These are phyloP conservation scores for Rhizophora mangle DNA, from an alignment of 345 rosid genomes.

Conservation along the genomic window DNA sequence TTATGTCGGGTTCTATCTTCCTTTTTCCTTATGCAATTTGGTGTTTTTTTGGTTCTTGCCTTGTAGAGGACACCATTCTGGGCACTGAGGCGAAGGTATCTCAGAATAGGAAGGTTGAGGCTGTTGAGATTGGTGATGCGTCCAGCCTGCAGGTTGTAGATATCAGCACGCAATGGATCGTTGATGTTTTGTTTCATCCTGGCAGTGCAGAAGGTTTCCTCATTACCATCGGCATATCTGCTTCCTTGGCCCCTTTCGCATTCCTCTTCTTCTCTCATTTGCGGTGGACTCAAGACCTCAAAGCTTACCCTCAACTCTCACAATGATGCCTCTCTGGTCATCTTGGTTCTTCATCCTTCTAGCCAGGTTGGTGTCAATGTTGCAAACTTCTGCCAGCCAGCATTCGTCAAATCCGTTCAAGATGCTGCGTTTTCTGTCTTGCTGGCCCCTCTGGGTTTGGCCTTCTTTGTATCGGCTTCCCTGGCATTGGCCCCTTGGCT, in stretches of 20 bases:
- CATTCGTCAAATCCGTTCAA: constrained; percentile 44
- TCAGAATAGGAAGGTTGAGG: constrained; percentile 50
- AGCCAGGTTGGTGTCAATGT: constrained; percentile 43
- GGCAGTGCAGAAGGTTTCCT: not conserved
- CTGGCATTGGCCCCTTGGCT: not conserved
- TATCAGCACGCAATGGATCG: constrained; percentile 42
- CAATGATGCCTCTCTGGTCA: constrained; percentile 54
- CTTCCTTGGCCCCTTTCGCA: not conserved
- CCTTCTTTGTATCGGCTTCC: not conserved
- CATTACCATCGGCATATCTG: constrained; percentile 6
- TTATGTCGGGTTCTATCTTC: constrained; percentile 38
- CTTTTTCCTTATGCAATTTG: constrained; percentile 10
- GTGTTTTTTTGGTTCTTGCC: constrained; percentile 16
- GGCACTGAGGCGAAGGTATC: constrained; percentile 48
- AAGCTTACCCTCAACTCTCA: constrained; percentile 37
- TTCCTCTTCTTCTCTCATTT: constrained; percentile 9
- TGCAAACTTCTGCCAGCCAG: constrained; percentile 41
- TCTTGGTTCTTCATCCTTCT: constrained; percentile 37
- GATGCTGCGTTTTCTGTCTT: constrained; percentile 27
- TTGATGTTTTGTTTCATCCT: constrained; percentile 32
- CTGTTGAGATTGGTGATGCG: constrained; percentile 52
- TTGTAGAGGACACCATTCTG: constrained; percentile 45
- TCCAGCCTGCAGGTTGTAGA: constrained; percentile 58
- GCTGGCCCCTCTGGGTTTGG: constrained; percentile 2
- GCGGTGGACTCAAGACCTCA: constrained; percentile 24